These are phyloP conservation scores for Starmerella powellii DNA, from an alignment of 805 yeast genomes.

Conservation along the genomic window DNA sequence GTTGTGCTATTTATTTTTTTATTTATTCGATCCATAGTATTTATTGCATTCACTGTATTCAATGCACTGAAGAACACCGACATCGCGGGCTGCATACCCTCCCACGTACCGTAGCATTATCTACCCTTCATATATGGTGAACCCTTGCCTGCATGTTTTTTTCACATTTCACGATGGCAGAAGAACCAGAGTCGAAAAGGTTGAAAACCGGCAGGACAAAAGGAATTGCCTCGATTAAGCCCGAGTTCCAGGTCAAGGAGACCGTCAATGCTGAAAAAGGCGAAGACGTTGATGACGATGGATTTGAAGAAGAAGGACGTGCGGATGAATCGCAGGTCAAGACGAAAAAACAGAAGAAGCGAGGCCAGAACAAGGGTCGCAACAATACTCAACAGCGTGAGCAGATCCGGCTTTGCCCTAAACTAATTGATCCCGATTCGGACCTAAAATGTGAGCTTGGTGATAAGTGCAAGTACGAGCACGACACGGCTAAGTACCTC, in stretches of 20 bases:
- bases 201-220: slow-evolving; percentile 20
- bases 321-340: slow-evolving; percentile 12
- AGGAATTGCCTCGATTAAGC: slow-evolving; percentile 24
- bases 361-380: slow-evolving; percentile 24
- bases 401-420: slow-evolving; percentile 20
- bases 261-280: slow-evolving; percentile 3
- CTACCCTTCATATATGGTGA: too few species aligned
- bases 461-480: slow-evolving; percentile 62
- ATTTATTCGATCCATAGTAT: not conserved
- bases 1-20: not conserved
- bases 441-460: slow-evolving; percentile 41
- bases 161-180: not conserved
- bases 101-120: too few species aligned
- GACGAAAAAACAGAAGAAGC: slow-evolving; percentile 18
- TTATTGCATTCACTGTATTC: too few species aligned
- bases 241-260: slow-evolving; percentile 13
- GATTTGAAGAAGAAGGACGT: slow-evolving; percentile 19
- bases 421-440: slow-evolving; percentile 10
- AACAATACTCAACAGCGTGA: slow-evolving; percentile 21
- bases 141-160: not conserved
- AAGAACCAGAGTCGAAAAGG: slow-evolving; percentile 16
- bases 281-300: slow-evolving; percentile 14
- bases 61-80: too few species aligned
- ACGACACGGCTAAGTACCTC: slow-evolving; percentile 58
- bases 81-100: too few species aligned